Evolutionary conservation across 306 rosid species (phyloP), one percentile per base, ranked within the genome.

Genomic region (Inga leiocalycina): DNA sequence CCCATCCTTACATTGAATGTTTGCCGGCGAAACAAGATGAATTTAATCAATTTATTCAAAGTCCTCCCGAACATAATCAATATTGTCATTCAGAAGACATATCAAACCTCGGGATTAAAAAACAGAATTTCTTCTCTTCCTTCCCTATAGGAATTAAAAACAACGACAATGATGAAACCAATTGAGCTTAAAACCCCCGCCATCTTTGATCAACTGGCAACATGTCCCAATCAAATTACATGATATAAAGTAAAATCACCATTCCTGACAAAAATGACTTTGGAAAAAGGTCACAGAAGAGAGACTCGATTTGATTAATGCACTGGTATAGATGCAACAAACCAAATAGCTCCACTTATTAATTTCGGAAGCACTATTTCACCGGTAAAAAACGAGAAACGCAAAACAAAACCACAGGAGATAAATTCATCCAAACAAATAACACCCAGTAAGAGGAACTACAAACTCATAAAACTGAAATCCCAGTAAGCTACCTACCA

Each of bases 391-490:
- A 24, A 44, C 73, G 3, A 77, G 34, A 22, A 79, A 14, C 4
- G 3, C 9, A 74, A 44, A 34, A 43, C 27, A 30, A 16, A 14
- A 54, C 22, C 0, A 32, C 10, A 4, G 16, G 14, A 67, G 1
- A 46, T 24, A 10, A 20, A 61, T 8, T 8, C 1, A 65, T 17
- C 4, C 37, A 17, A 37, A 66, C 20, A 82, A 83, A 30, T 82
- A 82, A 2, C 1, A 12, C 48, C 79, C 20, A 17, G 65, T 15
- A 37, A 35, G 56, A 15, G 65, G 75, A 71, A 69, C 20, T 77
- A 82, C 30, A 44, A 79, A 62, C 45, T 82, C 90, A 84, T 78
- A 78, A 75, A 81, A 75, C 37, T 37, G 64, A 39, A 8, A 67
- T 43, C 10, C 6, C 14, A 10, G 39, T 4, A 45, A 64, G 35